A percentile compares a stretch with the other conserved stretches of the same genome.
phyloP scores from a whole-genome alignment of 495 filamentous ascomycete genomes.

The Zalerion maritima region DNA sequence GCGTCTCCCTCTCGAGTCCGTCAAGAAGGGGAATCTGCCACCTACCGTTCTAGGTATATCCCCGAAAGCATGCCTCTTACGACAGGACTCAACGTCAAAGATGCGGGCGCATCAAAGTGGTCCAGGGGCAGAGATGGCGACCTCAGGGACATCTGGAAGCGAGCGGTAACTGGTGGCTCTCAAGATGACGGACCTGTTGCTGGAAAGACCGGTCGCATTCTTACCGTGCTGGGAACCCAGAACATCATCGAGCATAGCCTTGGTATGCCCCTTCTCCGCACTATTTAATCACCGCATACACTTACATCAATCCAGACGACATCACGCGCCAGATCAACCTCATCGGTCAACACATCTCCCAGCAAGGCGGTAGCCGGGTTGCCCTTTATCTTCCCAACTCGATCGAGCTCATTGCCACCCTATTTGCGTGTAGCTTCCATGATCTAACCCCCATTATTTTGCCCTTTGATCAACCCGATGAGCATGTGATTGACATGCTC shows the following conservation, averaged over 20 bases:
- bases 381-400: slow-evolving; percentile 91
- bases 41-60: slow-evolving; percentile 66
- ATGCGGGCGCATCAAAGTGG: slow-evolving; percentile 70
- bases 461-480: slow-evolving; percentile 60
- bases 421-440: slow-evolving; percentile 64
- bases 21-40: slow-evolving; percentile 67
- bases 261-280: slow-evolving; percentile 17
- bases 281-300: neutral
- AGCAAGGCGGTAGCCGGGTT: slow-evolving; percentile 58
- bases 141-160: slow-evolving; percentile 81
- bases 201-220: slow-evolving; percentile 57
- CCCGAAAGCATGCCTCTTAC: slow-evolving; percentile 74
- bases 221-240: slow-evolving; percentile 67
- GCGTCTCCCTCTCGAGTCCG: slow-evolving; percentile 62
- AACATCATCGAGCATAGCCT: slow-evolving; percentile 56
- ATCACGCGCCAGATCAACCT: slow-evolving; percentile 78
- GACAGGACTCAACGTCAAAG: slow-evolving; percentile 71
- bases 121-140: slow-evolving; percentile 71
- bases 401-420: slow-evolving; percentile 60
- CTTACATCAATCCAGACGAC: slow-evolving; percentile 27
- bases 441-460: slow-evolving; percentile 64
- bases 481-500: slow-evolving; percentile 53
- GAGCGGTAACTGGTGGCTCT: slow-evolving; percentile 48
- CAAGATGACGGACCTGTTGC: slow-evolving; percentile 43
- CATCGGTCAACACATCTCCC: slow-evolving; percentile 57